Evolutionary conservation across 23 red algal species (phyloP), one percentile per base, ranked within the genome.

Genomic region (Gracilaria gracilis): DNA sequence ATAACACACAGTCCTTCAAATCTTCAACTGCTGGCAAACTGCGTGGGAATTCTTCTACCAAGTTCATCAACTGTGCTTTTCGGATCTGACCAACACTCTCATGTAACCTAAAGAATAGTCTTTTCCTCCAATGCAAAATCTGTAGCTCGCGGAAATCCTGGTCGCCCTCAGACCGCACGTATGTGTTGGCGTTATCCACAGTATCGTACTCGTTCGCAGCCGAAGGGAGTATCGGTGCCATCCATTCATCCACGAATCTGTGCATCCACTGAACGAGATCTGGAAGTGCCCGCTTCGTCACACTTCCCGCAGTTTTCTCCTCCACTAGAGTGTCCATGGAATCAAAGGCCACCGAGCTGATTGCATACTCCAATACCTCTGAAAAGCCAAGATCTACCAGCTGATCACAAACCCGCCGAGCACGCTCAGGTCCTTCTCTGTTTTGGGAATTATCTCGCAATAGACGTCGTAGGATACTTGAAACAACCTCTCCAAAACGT

Each of bases 1-100:
- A 88, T 76, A 54, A 36, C 35, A 95, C 58, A 48, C 93, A 95
- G 59, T 88, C 93, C 36, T 90, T 89, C 39, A 95, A 80, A 49
- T 95, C 93, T 59, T 95, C 61, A 66, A 95, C 67, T 21, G 93
- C 93, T 17, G 82, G 74, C 42, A 89, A 81, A 38, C 85, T 89
- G 71, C 69, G 55, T 8, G 93, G 93, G 82, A 83, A 95, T 61
- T 58, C 40, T 28, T 86, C 84, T 20, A 95, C 55, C 11, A 95
- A 34, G 16, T 40, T 71, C 49, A 95, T 55, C 46, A 95, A 46
- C 51, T 95, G 86, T 15, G 11, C 81, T 27, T 83, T 95, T 67
- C 93, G 77, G 34, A 92, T 84, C 15, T 61, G 67, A 58, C 79
- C 78, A 72, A 92, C 61, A 39, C 79, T 92, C n/a, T 83, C 51